These are phyloP conservation scores for Paramecium tetraurelia DNA, from an alignment of 73 alveolate species.

Conservation along the genomic window DNA sequence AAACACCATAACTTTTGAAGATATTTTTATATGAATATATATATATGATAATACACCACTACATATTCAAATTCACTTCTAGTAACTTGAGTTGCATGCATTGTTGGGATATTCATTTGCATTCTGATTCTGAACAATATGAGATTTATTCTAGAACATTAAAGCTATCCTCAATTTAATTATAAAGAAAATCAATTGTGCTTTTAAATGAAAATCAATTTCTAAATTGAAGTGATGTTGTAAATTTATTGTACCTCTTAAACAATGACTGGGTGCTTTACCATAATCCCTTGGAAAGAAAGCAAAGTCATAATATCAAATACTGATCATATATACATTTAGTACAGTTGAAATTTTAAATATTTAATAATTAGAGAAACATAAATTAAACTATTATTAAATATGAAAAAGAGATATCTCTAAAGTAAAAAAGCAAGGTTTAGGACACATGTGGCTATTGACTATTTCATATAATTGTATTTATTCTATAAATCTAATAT, in stretches of 20 bases:
- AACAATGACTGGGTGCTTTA: neutral
- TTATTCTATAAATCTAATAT: neutral
- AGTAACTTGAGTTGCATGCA: neutral
- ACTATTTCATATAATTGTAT: no score
- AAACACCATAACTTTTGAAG: neutral
- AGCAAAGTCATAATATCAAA: neutral
- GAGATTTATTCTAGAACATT: neutral
- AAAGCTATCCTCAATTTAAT: neutral
- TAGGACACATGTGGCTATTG: neutral
- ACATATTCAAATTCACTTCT: neutral
- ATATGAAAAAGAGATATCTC: neutral
- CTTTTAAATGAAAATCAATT: neutral
- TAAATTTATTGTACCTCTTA: neutral
- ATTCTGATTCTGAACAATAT: neutral
- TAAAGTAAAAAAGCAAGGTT: no score
- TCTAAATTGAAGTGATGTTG: neutral
- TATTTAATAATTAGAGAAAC: neutral
- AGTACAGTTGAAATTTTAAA: neutral
- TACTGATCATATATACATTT: neutral
- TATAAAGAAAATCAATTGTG: neutral
- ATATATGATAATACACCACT: neutral
- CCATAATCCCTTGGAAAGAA: neutral
- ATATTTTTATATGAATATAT: neutral
- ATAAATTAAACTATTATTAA: neutral
- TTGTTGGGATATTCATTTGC: neutral